Base-by-base conservation (phyloP, 2,329 filamentous ascomycete species). In the Colletotrichum graminicola region DNA sequence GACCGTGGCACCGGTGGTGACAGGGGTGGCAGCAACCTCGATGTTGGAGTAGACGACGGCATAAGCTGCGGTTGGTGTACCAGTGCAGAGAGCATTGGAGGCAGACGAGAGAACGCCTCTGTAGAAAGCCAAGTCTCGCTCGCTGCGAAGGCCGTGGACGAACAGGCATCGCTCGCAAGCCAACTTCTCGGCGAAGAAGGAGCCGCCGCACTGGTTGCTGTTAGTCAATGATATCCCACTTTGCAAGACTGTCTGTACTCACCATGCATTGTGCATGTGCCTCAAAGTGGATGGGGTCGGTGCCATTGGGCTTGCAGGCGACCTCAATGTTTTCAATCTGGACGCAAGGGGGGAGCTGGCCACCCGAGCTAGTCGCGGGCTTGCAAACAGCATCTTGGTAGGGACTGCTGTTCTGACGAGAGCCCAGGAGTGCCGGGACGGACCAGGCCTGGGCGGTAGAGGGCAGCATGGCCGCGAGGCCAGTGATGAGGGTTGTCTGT, bases 121-220 rank as follows among this genome's bases (percentile, higher is more conserved):
- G 76, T 79, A 84, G 71, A 79, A 80, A 14, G 73, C 73, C 32
- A 77, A 75, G 66, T 81, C 79, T 23, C 76, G 79, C 72, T 80
- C 77, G 34, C 78, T 80, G 52, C 82, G 80, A 10, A 78, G 77
- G 56, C 83, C 83, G 75, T 85, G 83, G 18, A 81, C 75, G 52
- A 77, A 77, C 18, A 84, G 77, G 73, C 83, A 86, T 41, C 78
- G 71, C 41, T 83, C 80, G 75, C 83, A 86, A 62, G 78, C 81
- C 12, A 77, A 65, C 82, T 83, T 85, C 70, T 84, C 81, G 36
- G 72, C 47, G 76, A 86, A 86, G 78, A 80, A 84, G 67, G 78
- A 80, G 47, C 83, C 81, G 12, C 75, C 76, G 76, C 84, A 86
- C 54, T 57, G 54, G 2, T 39, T 41, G 14, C 39, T 34, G 34